These are phyloP conservation scores for Globisporangium cederbergense DNA, from an alignment of 352 stramenopile genomes.

Conservation along the genomic window DNA sequence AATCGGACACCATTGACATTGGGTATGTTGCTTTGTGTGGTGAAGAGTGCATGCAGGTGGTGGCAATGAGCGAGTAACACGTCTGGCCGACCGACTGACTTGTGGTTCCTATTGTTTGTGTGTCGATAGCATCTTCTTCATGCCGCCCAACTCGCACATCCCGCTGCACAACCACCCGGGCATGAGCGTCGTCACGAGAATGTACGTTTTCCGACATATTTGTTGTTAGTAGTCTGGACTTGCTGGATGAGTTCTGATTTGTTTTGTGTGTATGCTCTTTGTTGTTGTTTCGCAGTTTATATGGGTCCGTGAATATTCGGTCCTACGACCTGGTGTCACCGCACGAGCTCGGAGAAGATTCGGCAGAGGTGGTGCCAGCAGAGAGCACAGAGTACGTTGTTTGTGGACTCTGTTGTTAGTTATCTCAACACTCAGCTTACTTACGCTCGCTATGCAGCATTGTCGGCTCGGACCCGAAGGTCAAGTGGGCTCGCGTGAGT, in stretches of 20 bases:
- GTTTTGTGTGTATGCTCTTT: conserved; percentile 7
- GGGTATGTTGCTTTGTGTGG: conserved; percentile 26
- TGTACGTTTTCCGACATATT: conserved; percentile 33
- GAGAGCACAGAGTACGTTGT: conserved; percentile 30
- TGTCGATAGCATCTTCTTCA: conserved; percentile 69
- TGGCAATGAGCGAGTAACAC: background rate
- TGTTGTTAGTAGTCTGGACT: background rate
- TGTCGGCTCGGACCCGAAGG: conserved; percentile 31
- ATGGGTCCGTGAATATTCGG: conserved; percentile 64
- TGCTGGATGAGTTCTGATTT: background rate
- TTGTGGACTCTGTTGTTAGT: too few species aligned
- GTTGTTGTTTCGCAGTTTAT: conserved; percentile 40
- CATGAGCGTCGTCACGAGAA: conserved; percentile 82
- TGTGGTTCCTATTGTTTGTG: background rate
- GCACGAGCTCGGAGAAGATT: conserved; percentile 25
- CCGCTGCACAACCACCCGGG: conserved; percentile 79
- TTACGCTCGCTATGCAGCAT: conserved; percentile 20
- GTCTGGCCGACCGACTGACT: background rate
- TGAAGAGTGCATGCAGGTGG: background rate
- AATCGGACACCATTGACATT: conserved; percentile 81
- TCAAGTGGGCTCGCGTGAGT: conserved; percentile 63
- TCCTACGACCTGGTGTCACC: conserved; percentile 73
- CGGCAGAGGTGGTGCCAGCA: conserved; percentile 5
- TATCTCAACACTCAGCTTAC: background rate
- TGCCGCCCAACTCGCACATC: conserved; percentile 72